Base-by-base conservation (phyloP, 139 green algal genomes). In the Chlamydomonas sp. region DNA sequence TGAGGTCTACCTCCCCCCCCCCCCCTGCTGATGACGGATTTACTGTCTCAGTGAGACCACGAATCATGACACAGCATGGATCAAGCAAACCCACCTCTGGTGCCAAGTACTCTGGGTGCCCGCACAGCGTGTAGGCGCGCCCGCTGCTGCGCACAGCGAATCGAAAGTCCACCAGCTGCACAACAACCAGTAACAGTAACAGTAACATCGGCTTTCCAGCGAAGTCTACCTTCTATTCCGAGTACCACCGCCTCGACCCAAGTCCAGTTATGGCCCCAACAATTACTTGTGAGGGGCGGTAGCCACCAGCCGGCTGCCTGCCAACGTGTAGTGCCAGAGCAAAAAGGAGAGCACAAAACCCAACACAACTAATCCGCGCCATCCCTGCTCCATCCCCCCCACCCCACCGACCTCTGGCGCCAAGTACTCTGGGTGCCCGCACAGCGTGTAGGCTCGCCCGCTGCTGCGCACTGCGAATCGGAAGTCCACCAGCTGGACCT, bases 51-150 rank as follows among this genome's bases (percentile, higher is more conserved):
- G n/a, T n/a, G n/a, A n/a, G n/a, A n/a, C n/a, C n/a, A n/a, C 33
- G 91, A 72, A 67, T 92, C 87, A 2, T 87, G 87, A 1, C 82
- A 78, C 33, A 90, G 72, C 66, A n/a, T n/a, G n/a, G n/a, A n/a
- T n/a, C n/a, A n/a, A n/a, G n/a, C n/a, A n/a, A n/a, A n/a, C n/a
- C 24, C 24, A 77, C 58, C 58, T 77, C 72, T 26, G 72, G 72
- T 1, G 72, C 72, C 2, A 77, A 31, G 65, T 77, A 77, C 66
- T 90, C 84, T 2, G 85, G 88, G 48, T 79, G 65, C 10, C 89
- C 89, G 34, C 89, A 94, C 30, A 95, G 58, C 30, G 87, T 93
- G 74, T 81, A 92, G 3, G 85, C 87, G 71, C 83, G 83, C 10
- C 77, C 76, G 35, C 83, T 72, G 48, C 73, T 73, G 36, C 67